Percentiles rank a stretch among this genome's conserved stretches.
Conservation (phyloP, 176 grass and related monocot species). For the Lolium multiflorum region DNA sequence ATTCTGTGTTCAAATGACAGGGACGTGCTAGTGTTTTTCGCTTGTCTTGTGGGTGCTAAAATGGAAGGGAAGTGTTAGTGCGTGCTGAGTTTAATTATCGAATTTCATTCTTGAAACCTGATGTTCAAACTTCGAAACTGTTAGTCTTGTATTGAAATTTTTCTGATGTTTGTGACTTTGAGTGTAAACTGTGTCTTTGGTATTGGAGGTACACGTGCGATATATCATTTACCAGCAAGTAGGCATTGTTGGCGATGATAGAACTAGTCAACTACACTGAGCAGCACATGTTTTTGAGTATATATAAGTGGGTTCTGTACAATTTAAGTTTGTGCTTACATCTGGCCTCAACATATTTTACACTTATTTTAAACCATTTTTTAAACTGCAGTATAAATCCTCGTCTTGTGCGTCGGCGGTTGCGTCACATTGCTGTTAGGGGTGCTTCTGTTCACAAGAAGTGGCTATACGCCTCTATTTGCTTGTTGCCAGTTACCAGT, state of each 20-base stretch:
- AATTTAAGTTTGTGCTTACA: neutral
- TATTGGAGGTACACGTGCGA: neutral
- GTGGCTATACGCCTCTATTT: slow-evolving; percentile 85
- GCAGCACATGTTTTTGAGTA: neutral
- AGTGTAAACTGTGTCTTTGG: neutral
- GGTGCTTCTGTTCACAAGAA: slow-evolving; percentile 81
- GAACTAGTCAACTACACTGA: neutral
- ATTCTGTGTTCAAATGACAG: neutral
- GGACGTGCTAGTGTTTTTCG: neutral
- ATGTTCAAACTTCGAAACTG: neutral
- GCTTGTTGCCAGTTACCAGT: slow-evolving; percentile 66
- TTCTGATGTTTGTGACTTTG: neutral
- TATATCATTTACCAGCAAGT: neutral
- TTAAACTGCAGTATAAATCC: slow-evolving; percentile 82
- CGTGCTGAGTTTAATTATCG: neutral
- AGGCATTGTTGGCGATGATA: neutral
- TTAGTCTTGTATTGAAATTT: neutral
- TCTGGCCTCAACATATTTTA: neutral
- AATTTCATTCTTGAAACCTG: neutral
- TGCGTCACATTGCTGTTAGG: slow-evolving; percentile 86
- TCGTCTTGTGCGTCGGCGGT: slow-evolving; percentile 84
- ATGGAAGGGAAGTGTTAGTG: neutral
- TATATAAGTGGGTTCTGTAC: neutral
- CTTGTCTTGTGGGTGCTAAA: neutral
- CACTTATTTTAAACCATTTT: slow-evolving; percentile 31